These are phyloP conservation scores for Aspergillus quadricinctus DNA, from an alignment of 2,329 filamentous ascomycete species.

Conservation along the genomic window DNA sequence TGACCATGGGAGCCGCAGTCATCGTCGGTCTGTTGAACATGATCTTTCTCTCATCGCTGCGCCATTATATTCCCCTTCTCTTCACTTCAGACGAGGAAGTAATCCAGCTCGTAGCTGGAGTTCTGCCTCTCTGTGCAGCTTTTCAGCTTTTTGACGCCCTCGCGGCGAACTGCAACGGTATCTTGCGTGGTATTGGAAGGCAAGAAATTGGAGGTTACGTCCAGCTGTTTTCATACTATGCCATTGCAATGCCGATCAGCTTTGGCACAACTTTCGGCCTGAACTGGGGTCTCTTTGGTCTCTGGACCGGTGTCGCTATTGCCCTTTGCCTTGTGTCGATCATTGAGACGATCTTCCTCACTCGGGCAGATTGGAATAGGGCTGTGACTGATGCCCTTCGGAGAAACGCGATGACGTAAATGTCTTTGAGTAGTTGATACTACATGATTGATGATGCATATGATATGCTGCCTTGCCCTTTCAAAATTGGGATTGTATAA, in stretches of 20 bases:
- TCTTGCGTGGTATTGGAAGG: constrained; percentile 79
- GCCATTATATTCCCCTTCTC: constrained; percentile 69
- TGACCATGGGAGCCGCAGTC: constrained; percentile 63
- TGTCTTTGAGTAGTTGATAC: background rate
- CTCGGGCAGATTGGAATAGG: constrained; percentile 51
- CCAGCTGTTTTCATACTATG: constrained; percentile 82
- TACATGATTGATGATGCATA: background rate
- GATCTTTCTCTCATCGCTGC: constrained; percentile 61
- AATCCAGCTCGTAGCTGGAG: constrained; percentile 60
- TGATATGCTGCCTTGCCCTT: background rate
- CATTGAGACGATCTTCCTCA: constrained; percentile 56
- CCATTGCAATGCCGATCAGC: constrained; percentile 77
- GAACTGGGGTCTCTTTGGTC: constrained; percentile 69
- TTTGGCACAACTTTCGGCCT: constrained; percentile 74
- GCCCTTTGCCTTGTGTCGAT: constrained; percentile 58
- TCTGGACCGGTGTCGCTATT: constrained; percentile 76
- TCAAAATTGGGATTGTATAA: background rate
- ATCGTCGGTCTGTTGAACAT: constrained; percentile 78
- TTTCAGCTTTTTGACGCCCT: constrained; percentile 89
- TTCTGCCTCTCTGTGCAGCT: constrained; percentile 75
- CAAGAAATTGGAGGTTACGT: constrained; percentile 89
- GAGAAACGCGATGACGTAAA: constrained; percentile 45
- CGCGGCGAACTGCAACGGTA: constrained; percentile 73
- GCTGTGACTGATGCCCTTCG: constrained; percentile 58
- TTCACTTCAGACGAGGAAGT: constrained; percentile 73